Percentiles rank a stretch among this genome's conserved stretches.
These are phyloP conservation scores for Wickerhamiella occidentalis DNA, from an alignment of 805 yeast genomes.

Conservation along the genomic window DNA sequence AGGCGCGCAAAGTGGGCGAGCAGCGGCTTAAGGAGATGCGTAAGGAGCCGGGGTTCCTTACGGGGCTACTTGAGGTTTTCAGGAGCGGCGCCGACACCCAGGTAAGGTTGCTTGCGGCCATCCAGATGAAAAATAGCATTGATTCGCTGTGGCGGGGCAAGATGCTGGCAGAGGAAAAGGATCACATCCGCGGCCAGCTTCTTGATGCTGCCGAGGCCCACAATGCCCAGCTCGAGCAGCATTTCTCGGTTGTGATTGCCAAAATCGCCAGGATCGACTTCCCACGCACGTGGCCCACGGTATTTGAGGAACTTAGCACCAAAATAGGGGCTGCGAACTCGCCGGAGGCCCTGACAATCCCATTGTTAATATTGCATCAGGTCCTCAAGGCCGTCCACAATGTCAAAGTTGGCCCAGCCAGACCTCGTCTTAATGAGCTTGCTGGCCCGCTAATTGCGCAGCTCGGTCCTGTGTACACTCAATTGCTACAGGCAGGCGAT, in stretches of 20 bases:
- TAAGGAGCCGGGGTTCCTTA: constrained; percentile 15
- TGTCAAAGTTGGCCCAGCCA: constrained; percentile 72
- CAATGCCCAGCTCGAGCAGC: constrained; percentile 62
- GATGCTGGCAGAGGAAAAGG: constrained; percentile 62
- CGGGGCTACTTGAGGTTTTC: constrained; percentile 14
- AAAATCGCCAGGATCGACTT: constrained; percentile 73
- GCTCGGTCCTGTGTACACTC: constrained; percentile 43
- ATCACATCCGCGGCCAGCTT: constrained; percentile 23
- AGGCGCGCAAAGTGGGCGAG: constrained; percentile 19
- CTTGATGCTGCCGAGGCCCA: constrained; percentile 6
- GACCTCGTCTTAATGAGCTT: constrained; percentile 29
- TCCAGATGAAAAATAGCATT: constrained; percentile 77
- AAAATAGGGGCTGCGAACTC: constrained; percentile 41
- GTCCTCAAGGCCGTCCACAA: constrained; percentile 59
- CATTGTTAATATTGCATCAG: constrained; percentile 30
- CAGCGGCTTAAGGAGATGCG: constrained; percentile 11
- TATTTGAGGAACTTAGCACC: constrained; percentile 47
- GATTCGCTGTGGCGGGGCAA: constrained; percentile 72
- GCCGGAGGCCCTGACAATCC: not conserved
- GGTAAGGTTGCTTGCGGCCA: constrained; percentile 74
- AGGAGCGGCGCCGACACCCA: constrained; percentile 25
- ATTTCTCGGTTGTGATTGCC: constrained; percentile 74
- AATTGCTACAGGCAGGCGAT: constrained; percentile 38
- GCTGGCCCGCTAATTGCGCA: constrained; percentile 51
- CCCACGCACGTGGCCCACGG: constrained; percentile 73